These are phyloP conservation scores for Solanum phureja DNA, from an alignment of 257 asterid species.

Conservation along the genomic window DNA sequence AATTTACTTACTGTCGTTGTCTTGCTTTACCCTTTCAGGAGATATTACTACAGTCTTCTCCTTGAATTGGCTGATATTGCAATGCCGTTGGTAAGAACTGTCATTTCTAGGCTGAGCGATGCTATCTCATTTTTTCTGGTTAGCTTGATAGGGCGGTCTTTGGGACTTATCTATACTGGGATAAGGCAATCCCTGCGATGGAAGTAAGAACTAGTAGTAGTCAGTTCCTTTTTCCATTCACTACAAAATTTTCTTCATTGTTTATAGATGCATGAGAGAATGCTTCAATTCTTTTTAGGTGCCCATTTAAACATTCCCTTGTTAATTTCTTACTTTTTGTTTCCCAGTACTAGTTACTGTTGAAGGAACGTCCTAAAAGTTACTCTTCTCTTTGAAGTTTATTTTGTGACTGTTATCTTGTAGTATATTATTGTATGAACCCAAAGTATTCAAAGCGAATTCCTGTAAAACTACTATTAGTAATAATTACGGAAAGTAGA, in stretches of 20 bases:
- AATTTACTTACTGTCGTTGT: not conserved
- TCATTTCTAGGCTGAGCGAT: conserved; percentile 57
- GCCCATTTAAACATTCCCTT: not conserved
- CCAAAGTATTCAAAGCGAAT: not conserved
- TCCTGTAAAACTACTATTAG: not conserved
- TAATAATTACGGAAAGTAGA: not conserved
- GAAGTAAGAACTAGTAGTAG: conserved; percentile 31
- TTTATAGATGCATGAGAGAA: not conserved
- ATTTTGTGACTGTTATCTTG: not conserved
- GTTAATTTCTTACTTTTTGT: not conserved
- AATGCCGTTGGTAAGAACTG: conserved; percentile 52
- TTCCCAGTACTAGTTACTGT: not conserved
- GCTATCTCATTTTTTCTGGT: conserved; percentile 86
- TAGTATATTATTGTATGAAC: not conserved
- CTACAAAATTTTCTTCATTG: not conserved
- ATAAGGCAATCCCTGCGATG: conserved; percentile 80
- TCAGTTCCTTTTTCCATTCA: not conserved
- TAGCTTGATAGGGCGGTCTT: conserved; percentile 77
- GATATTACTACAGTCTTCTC: conserved; percentile 73
- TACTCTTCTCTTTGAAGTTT: not conserved
- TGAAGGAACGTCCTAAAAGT: not conserved
- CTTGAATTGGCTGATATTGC: conserved; percentile 79
- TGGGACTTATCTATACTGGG: conserved; percentile 90
- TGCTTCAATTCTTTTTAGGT: not conserved
- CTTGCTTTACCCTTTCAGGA: conserved; percentile 39